phyloP scores from a whole-genome alignment of 164 flowering plant species.

The Vitis rotundifolia region DNA sequence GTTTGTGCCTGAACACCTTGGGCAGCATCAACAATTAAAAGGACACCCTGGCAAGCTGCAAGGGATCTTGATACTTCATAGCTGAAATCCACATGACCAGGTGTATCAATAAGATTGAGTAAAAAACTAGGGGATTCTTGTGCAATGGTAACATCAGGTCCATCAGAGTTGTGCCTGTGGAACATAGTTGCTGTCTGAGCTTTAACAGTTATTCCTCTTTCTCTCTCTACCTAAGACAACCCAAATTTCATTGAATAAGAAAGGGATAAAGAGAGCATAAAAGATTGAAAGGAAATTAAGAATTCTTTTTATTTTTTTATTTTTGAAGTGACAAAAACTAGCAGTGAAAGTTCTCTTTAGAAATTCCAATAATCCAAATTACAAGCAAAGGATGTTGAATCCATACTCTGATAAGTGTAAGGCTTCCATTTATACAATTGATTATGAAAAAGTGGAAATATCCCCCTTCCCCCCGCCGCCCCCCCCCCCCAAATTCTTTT shows the following conservation, averaged over 20 bases:
- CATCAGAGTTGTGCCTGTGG: slow-evolving; percentile 39
- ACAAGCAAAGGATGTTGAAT: too few species aligned
- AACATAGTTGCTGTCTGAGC: slow-evolving; percentile 99
- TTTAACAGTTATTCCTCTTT: slow-evolving; percentile 96
- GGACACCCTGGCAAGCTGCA: slow-evolving; percentile 99
- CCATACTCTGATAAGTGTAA: too few species aligned
- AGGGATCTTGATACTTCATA: slow-evolving; percentile 98
- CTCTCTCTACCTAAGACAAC: slow-evolving; percentile 86
- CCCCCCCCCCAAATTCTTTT: too few species aligned
- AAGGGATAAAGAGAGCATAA: not conserved
- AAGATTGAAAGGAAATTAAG: not conserved
- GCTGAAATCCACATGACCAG: slow-evolving; percentile 99
- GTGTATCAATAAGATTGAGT: slow-evolving; percentile 89
- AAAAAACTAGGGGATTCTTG: slow-evolving; percentile 48
- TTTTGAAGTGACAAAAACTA: not conserved
- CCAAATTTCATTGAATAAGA: not conserved
- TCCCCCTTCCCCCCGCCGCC: too few species aligned
- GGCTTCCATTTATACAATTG: too few species aligned
- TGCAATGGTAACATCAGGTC: slow-evolving; percentile 17
- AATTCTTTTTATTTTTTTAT: not conserved
- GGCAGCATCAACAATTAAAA: slow-evolving; percentile 97
- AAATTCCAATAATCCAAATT: too few species aligned
- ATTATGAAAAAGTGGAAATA: too few species aligned
- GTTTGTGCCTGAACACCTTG: slow-evolving; percentile 99
- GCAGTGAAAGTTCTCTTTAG: too few species aligned